Evolutionary conservation across 2,329 filamentous ascomycete genomes (phyloP), one percentile per base, ranked within the genome.

Genomic region (Chalara sp.): DNA sequence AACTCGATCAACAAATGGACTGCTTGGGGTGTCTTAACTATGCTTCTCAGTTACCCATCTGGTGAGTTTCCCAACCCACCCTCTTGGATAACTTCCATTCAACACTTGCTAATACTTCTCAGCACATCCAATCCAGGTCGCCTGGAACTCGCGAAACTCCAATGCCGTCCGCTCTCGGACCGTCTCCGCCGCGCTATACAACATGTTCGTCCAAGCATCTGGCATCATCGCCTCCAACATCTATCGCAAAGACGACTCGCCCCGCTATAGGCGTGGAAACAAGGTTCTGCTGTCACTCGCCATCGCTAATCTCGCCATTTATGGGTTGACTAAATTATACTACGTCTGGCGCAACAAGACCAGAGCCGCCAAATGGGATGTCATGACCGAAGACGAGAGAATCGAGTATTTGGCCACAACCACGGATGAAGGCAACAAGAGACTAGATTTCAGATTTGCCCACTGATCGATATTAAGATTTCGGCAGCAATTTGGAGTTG

Each of bases 121-220:
- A 68, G 66, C 69, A 2, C 73, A 78, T 51, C 69, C 74, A 0
- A 73, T 76, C 35, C 71, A 74, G 51, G 72, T 74, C 5, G 70
- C 63, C 13, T 76, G 72, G 71, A 71, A 70, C 56, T 72, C 70
- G 3, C 70, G 78, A 48, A 86, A 85, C 59, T 76, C 80, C 4
- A 80, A 82, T 54, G 73, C 76, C 1, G 80, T 86, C 8, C 72
- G 81, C 8, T 80, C 78, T 6, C 70, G 83, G 6, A 79, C 82
- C 1, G 79, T 87, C 1, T 78, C 78, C 1, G 76, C 80, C 0
- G 81, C 79, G 0, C 65, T 80, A 13, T 86, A 85, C 64, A 85
- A 84, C 60, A 75, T 76, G 70, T 70, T 68, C 39, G 68, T 72
- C 3, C 73, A 76, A 55, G 65, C 67, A 0, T 64, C 66, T 28